Evolutionary conservation across 345 rosid species (phyloP), one percentile per base, ranked within the genome.

Genomic region (Lepidium sativum): DNA sequence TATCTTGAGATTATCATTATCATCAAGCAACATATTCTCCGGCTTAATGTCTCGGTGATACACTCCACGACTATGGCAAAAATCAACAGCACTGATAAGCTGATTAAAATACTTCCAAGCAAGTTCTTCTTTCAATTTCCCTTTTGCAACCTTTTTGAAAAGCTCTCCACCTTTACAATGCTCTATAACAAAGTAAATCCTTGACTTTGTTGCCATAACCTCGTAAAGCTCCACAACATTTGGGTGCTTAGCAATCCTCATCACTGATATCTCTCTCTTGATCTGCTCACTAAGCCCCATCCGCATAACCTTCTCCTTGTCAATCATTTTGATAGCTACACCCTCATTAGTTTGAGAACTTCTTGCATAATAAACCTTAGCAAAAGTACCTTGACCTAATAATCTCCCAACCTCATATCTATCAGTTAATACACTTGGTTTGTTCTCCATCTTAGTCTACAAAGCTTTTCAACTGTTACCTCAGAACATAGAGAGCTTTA

Each of bases 121-220:
- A 45, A 72, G 75, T 60, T 86, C 87, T 58, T 86, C 92, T 75
- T 57, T 86, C 9, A 86, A 45, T 61, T 70, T 84, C 16, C 92
- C 90, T 54, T 82, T 84, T 0, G 82, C 77, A 16, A 88, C 85
- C 65, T 81, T 86, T 63, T 80, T 55, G 72, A 88, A 88, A 45
- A 88, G 84, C 72, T 88, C 96, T 0, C 96, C 96, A 4, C 96
- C 88, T 71, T 88, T 88, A 20, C 88, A 87, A 57, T 82, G 81
- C 73, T 88, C 92, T 65, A 88, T 48, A 7, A 81, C 72, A 45
- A 84, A 86, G 79, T 73, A 88, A 63, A 88, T 86, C 79, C 82
- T 84, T 9, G 70, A 82, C 41, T 84, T 86, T 6, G 90, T 88
- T 25, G 92, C 96, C 92, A 88, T 67, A 11, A 88, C 96, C 69